These are phyloP conservation scores for Lyophyllum semitale DNA, from an alignment of 768 basidiomycete species.

Conservation along the genomic window DNA sequence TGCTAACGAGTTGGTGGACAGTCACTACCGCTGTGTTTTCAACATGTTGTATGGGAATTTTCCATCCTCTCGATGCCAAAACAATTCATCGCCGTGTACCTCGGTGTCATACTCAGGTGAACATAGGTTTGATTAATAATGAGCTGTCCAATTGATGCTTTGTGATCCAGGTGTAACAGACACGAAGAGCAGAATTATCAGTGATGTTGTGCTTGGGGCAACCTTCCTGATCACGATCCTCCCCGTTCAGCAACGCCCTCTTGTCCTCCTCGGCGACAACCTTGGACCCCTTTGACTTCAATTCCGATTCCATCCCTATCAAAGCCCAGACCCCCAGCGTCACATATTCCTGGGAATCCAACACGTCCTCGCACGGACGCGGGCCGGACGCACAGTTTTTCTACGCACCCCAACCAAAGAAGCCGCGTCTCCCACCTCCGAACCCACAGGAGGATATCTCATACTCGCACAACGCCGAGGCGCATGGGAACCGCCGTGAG, in stretches of 20 bases:
- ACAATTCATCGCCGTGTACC: conserved; percentile 89
- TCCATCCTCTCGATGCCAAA: conserved; percentile 89
- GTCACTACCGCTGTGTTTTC: conserved; percentile 89
- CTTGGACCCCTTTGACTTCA: conserved; percentile 24
- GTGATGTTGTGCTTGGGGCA: too few species aligned
- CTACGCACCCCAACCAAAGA: too few species aligned
- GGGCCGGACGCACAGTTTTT: conserved; percentile 48
- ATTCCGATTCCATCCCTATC: conserved; percentile 42
- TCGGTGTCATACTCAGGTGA: conserved; percentile 77
- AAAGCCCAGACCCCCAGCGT: too few species aligned
- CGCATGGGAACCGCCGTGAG: conserved; percentile 11
- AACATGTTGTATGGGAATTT: conserved; percentile 84
- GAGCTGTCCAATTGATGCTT: not conserved
- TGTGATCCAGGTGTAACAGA: too few species aligned
- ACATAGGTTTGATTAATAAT: conserved; percentile 9
- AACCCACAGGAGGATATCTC: too few species aligned
- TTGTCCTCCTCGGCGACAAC: conserved; percentile 20
- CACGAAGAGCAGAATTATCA: too few species aligned
- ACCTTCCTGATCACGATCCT: conserved; percentile 71
- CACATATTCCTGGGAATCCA: conserved; percentile 16
- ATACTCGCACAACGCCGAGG: conserved; percentile 6
- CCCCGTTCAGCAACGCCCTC: conserved; percentile 11
- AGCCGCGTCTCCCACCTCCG: too few species aligned
- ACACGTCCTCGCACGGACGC: not conserved
- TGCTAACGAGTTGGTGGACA: conserved; percentile 28